Base-by-base conservation (phyloP, 129 eudicot genomes). In the Flaveria bidentis region DNA sequence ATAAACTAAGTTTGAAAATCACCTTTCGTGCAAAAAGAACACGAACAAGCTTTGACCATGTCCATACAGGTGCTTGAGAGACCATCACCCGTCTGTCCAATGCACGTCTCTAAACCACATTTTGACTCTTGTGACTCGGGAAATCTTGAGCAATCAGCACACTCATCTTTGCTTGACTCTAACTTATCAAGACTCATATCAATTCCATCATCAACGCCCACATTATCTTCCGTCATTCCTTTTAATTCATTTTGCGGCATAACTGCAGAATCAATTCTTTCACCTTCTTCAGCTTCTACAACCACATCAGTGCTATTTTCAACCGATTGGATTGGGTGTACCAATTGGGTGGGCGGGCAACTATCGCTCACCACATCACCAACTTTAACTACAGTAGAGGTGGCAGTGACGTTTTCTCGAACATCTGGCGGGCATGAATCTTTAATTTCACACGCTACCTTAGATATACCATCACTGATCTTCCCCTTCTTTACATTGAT, bases 11-110 rank as follows among this genome's bases (percentile, higher is more conserved):
- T 52, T 52, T 10, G 14, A 76, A 45, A 46, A 67, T 4, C 80
- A 94, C 99, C 99, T 89, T 94, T 91, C 2, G 74, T 83, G 86
- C 99, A 94, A 80, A 94, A 91, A 13, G 99, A 87, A 73, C 99
- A 94, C 4, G 92, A 75, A 75, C 99, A 94, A 67, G 81, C 76
- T 78, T 84, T 91, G 72, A 91, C 85, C 77, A 81, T 58, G 58
- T 87, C 88, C 22, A 76, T 46, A 74, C 81, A 81, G 36, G 36
- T 72, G 75, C 76, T 71, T 60, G 83, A 80, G 67, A 69, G 28
- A 23, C 81, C 87, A 82, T 87, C 88, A 25, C 90, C 87, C 69
- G 80, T 85, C 14, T 74, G 82, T 70, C 80, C 84, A 5, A 67
- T 79, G 72, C 87, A 83, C 75, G 74, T 82, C 67, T 88, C 96